Base-by-base conservation (phyloP, 208 protist genomes). In the Crithidia fasciculata region DNA sequence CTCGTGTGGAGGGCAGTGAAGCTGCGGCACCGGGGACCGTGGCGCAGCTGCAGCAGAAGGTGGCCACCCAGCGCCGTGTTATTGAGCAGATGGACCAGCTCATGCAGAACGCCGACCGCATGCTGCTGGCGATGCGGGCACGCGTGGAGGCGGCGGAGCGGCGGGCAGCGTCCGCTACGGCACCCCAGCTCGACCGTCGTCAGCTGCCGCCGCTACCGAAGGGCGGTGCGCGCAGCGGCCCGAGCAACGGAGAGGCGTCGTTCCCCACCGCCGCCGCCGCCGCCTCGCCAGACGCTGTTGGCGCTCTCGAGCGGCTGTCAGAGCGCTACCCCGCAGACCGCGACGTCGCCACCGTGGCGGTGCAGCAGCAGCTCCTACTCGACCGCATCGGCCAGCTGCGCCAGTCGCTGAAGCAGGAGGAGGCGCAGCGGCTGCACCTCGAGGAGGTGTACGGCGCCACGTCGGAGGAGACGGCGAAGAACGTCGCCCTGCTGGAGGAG, bases 371-470 rank as follows among this genome's bases (percentile, higher is more conserved):
- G 53, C 50, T 69, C 18, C 55, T 80, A 40, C 55, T 69, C 6
- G 70, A 52, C 28, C 71, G 68, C 43, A 64, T 89, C 36, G 45
- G 58, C 19, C 54, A 74, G 40, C 73, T 89, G 57, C 72, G 78
- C n/a, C 39, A 59, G 12, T 54, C 60, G 15, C 77, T 90, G 37
- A 81, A 80, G 41, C 55, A 69, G 43, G 86, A 85, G 75, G 78
- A 87, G 66, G 67, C 72, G 45, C 72, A 87, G 69, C 79, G 86
- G 9, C 78, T 91, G 10, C 61, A 82, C 43, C 74, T 82, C 10
- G 85, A 94, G 69, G 80, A 89, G 63, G 63, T 78, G 37, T 86
- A 69, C 44, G 81, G 87, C 19, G 69, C 78, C 18, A 72, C 74
- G 19, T 40, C 74, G 4, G 54, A 76, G 52, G 77, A 81, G 53